Conservation (phyloP, 306 rosid species). For the Acacia acuminata region DNA sequence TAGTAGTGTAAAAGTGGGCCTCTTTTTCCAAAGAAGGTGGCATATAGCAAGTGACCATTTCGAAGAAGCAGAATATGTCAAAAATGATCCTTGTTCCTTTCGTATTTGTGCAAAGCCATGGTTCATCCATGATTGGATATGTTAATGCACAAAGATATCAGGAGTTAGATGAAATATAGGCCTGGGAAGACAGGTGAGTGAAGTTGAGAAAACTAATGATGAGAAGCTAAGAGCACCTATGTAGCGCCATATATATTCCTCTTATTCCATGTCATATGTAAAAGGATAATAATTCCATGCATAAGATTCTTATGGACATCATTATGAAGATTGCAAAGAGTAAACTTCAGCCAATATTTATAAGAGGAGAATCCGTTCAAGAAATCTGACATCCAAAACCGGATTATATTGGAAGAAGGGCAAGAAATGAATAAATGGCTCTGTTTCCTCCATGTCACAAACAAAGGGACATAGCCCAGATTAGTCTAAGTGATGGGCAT, state of each 20-base stretch:
- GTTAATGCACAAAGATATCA: too few relatives aligned
- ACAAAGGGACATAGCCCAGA: neutral
- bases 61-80: too few relatives aligned
- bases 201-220: neutral
- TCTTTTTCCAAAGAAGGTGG: neutral
- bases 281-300: too few relatives aligned
- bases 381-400: neutral
- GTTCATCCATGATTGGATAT: neutral
- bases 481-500: neutral
- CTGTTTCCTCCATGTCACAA: neutral
- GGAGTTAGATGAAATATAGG: neutral
- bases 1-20: neutral
- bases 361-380: too few relatives aligned
- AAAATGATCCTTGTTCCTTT: neutral
- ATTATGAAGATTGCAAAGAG: too few relatives aligned
- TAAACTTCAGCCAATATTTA: too few relatives aligned
- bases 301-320: too few relatives aligned
- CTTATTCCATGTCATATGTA: too few relatives aligned
- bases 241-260: too few relatives aligned
- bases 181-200: neutral
- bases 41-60: neutral
- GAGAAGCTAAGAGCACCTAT: neutral
- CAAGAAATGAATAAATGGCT: too few relatives aligned
- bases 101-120: neutral
- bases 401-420: neutral